These are phyloP conservation scores for Fusarium setosum DNA, from an alignment of 2,329 filamentous ascomycete genomes.

Conservation along the genomic window DNA sequence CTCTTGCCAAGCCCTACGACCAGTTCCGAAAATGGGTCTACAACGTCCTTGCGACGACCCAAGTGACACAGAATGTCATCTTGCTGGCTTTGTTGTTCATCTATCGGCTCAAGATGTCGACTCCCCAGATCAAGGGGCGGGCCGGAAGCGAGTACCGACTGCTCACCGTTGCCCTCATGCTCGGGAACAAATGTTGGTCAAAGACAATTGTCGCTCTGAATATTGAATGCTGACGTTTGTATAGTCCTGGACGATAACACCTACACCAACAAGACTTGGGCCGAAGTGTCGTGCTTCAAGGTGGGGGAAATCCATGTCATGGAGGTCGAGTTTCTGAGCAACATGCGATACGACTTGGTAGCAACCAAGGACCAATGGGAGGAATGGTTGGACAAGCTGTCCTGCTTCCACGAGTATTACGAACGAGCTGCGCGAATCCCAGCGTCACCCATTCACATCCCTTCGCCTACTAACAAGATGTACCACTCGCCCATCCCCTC, in stretches of 20 bases:
- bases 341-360: constrained; percentile 94
- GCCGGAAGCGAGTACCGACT: constrained; percentile 93
- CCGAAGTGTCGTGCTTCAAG: constrained; percentile 93
- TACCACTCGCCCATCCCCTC: constrained; percentile 62
- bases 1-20: constrained; percentile 79
- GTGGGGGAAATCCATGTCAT: constrained; percentile 98
- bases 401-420: constrained; percentile 86
- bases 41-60: constrained; percentile 89
- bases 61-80: constrained; percentile 96
- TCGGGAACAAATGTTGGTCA: constrained; percentile 91
- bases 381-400: constrained; percentile 85
- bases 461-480: constrained; percentile 53
- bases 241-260: constrained; percentile 96
- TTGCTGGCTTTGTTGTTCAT: constrained; percentile 91
- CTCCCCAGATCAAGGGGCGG: constrained; percentile 89
- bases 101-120: constrained; percentile 90
- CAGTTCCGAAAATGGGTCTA: constrained; percentile 96
- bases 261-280: constrained; percentile 99
- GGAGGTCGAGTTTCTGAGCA: constrained; percentile 99
- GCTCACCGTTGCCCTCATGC: constrained; percentile 94
- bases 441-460: constrained; percentile 54
- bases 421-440: constrained; percentile 70
- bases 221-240: constrained; percentile 33
- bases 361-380: constrained; percentile 89
- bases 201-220: not conserved